Conservation (phyloP, 2,329 filamentous ascomycete species). For the Nemania bipapillata region DNA sequence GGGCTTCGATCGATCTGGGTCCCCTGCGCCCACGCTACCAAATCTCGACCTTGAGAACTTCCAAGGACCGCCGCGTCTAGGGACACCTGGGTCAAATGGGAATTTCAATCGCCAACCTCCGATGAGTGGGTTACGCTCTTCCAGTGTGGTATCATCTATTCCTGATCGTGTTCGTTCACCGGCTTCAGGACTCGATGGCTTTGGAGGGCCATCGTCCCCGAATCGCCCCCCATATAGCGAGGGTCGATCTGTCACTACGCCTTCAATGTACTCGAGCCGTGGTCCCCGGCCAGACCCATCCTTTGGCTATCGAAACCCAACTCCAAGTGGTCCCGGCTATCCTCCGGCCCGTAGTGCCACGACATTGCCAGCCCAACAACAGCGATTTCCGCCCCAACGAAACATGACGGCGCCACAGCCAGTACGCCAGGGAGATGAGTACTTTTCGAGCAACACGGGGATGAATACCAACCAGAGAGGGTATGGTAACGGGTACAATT, state of each 20-base stretch:
- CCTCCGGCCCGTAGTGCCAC: constrained; percentile 56
- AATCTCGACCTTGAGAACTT: constrained; percentile 47
- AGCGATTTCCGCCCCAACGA: constrained; percentile 55
- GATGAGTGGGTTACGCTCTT: constrained; percentile 44
- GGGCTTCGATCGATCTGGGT: constrained; percentile 61
- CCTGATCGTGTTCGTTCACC: constrained; percentile 52
- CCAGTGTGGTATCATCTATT: constrained; percentile 48
- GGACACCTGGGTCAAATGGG: constrained; percentile 54
- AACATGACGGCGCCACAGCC: constrained; percentile 60
- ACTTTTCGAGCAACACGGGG: constrained; percentile 48
- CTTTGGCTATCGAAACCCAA: constrained; percentile 40
- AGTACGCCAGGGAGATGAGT: constrained; percentile 47
- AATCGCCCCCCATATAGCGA: constrained; percentile 39
- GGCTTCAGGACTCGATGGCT: constrained; percentile 50
- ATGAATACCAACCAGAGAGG: constrained; percentile 45
- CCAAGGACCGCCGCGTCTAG: constrained; percentile 51
- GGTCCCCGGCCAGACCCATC: constrained; percentile 51
- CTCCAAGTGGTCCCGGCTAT: constrained; percentile 45
- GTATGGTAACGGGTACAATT: constrained; percentile 49
- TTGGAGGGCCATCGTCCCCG: constrained; percentile 25
- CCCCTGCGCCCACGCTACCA: constrained; percentile 55
- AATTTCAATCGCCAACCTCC: constrained; percentile 48
- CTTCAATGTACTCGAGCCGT: constrained; percentile 47
- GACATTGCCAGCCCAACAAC: constrained; percentile 51
- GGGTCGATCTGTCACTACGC: constrained; percentile 51